phyloP scores from a whole-genome alignment of 164 flowering plant genomes.

The Nymphaea colorata region DNA sequence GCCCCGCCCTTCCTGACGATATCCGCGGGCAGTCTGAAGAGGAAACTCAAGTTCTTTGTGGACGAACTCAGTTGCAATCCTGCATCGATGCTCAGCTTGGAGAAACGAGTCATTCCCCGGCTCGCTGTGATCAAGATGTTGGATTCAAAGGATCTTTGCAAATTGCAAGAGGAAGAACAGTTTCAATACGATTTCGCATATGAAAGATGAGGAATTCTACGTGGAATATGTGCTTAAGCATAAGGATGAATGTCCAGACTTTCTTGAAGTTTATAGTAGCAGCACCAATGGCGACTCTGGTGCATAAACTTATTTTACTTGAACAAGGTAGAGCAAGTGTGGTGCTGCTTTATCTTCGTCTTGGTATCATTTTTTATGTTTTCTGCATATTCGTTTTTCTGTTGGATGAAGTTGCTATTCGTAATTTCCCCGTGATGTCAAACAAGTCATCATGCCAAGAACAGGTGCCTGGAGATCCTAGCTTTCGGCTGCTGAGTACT shows the following conservation, averaged over 20 bases:
- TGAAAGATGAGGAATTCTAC: background rate
- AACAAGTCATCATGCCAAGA: too few species aligned
- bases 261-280: conserved; percentile 1
- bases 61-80: conserved; percentile 1
- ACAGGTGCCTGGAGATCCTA: too few species aligned
- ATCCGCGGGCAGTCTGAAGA: conserved; percentile 6
- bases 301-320: background rate
- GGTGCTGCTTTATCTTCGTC: background rate
- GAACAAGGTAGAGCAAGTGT: background rate
- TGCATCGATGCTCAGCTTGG: conserved; percentile 2
- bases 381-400: background rate
- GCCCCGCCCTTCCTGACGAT: background rate
- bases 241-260: conserved; percentile 4
- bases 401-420: background rate
- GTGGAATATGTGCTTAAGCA: conserved; percentile 2
- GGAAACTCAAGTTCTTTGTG: conserved; percentile 6
- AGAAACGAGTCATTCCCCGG: conserved; percentile 8
- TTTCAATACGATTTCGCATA: background rate
- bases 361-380: background rate
- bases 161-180: background rate
- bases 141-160: conserved; percentile 1
- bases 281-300: background rate
- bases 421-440: too few species aligned
- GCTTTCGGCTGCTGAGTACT: too few species aligned
- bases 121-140: conserved; percentile 1